Evolutionary conservation across 805 yeast species (phyloP).

Genomic region (Jamesozyma lodderae): DNA sequence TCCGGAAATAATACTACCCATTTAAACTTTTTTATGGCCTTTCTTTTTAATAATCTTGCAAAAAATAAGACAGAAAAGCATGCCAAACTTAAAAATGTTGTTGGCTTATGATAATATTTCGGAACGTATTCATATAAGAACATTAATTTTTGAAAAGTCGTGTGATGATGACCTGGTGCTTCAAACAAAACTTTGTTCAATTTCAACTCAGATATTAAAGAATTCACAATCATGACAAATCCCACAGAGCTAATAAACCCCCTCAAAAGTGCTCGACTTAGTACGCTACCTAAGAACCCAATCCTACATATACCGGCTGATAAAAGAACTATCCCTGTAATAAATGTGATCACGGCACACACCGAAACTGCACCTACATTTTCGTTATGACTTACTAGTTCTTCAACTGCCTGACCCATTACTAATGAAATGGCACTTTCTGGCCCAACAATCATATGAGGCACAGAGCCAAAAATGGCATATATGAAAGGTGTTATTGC

Average conservation of each 20-base stretch:
- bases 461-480: conserved; percentile 73
- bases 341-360: conserved; percentile 59
- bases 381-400: conserved; percentile 36
- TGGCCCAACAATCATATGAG: conserved; percentile 85
- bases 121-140: conserved; percentile 45
- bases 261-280: conserved; percentile 65
- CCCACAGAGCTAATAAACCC: conserved; percentile 88
- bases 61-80: conserved; percentile 41
- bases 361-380: conserved; percentile 43
- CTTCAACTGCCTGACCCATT: conserved; percentile 69
- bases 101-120: conserved; percentile 43
- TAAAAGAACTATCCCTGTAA: conserved; percentile 65
- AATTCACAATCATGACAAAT: conserved; percentile 68
- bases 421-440: conserved; percentile 81
- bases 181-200: conserved; percentile 39
- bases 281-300: conserved; percentile 75
- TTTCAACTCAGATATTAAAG: conserved; percentile 66
- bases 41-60: conserved; percentile 36
- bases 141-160: conserved; percentile 59
- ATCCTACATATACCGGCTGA: conserved; percentile 73
- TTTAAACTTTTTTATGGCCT: conserved; percentile 29
- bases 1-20: conserved; percentile 70
- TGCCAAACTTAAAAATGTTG: conserved; percentile 48
- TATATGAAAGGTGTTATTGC: conserved; percentile 74
- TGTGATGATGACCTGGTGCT: conserved; percentile 47